phyloP scores from a whole-genome alignment of 2,329 filamentous ascomycete species.

The Alternaria arbusti region DNA sequence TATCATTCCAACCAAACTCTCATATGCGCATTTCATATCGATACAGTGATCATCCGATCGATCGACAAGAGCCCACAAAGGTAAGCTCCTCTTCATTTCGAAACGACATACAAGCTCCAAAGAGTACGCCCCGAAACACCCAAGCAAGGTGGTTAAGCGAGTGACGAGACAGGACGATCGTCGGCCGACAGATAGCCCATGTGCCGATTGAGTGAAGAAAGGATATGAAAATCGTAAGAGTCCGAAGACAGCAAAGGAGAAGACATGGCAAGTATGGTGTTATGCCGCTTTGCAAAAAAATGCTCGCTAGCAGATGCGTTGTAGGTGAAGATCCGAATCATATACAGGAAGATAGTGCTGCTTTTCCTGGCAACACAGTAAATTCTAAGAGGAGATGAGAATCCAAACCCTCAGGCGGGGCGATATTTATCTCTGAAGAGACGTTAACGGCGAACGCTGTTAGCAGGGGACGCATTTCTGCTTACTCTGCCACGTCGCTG shows the following conservation, averaged over 20 bases:
- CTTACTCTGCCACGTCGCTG: constrained; percentile 62
- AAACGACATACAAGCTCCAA: too few species aligned
- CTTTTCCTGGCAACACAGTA: constrained; percentile 20
- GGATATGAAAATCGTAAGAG: constrained; percentile 4
- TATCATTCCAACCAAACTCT: neutral
- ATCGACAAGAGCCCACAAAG: constrained; percentile 7
- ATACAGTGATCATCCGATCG: constrained; percentile 1
- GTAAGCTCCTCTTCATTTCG: neutral
- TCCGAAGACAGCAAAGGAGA: constrained; percentile 12
- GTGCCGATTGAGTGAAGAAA: neutral
- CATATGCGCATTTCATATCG: constrained; percentile 8
- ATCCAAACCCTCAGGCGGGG: neutral
- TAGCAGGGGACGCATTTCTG: constrained; percentile 30
- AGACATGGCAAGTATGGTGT: constrained; percentile 11
- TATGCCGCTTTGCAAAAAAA: constrained; percentile 23
- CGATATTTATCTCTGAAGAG: constrained; percentile 36
- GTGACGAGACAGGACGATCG: neutral
- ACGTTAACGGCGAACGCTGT: constrained; percentile 29
- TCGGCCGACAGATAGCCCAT: neutral
- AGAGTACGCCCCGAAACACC: constrained; percentile 2
- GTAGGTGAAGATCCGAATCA: constrained; percentile 29
- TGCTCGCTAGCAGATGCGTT: constrained; percentile 25
- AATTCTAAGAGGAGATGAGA: constrained; percentile 9
- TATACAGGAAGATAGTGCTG: constrained; percentile 34
- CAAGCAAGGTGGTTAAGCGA: constrained; percentile 5